Evolutionary conservation across 306 rosid species (phyloP).

Genomic region (Begonia fuchsioides): DNA sequence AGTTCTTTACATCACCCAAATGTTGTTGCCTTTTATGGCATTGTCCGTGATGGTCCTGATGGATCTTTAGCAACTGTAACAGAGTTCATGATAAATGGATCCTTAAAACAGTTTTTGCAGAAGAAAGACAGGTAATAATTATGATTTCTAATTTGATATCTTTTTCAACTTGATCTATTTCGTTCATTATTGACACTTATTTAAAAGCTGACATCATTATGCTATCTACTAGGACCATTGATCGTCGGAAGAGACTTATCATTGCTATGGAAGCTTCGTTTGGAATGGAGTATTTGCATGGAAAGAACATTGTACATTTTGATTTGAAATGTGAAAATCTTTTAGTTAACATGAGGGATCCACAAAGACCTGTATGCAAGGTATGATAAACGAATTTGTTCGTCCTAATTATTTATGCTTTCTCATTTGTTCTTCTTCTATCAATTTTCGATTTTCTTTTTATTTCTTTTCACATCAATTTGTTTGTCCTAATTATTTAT

Average conservation of each 20-base stretch:
- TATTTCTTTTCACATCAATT: no score
- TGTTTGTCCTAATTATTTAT: no score
- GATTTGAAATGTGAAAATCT: constrained; percentile 97
- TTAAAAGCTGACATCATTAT: constrained; percentile 8
- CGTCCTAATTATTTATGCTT: no score
- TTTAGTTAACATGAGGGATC: constrained; percentile 95
- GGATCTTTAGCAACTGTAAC: constrained; percentile 96
- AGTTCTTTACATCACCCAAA: constrained; percentile 97
- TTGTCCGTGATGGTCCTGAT: constrained; percentile 98
- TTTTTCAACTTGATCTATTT: neutral
- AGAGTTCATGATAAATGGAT: constrained; percentile 97
- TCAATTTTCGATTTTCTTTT: no score
- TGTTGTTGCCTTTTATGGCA: constrained; percentile 94
- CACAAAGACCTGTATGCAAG: constrained; percentile 97
- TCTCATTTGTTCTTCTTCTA: no score
- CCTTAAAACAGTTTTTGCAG: constrained; percentile 92
- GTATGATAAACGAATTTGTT: constrained; percentile 17
- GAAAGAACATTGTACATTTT: constrained; percentile 90
- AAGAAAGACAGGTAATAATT: constrained; percentile 96
- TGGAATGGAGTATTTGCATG: constrained; percentile 99
- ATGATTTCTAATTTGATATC: neutral
- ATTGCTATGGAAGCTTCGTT: constrained; percentile 99
- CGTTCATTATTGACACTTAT: neutral
- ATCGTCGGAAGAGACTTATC: constrained; percentile 95
- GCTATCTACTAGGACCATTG: constrained; percentile 68